Evolutionary conservation across 164 flowering plant species (phyloP).

Genomic region (Paratinospora sagittata): DNA sequence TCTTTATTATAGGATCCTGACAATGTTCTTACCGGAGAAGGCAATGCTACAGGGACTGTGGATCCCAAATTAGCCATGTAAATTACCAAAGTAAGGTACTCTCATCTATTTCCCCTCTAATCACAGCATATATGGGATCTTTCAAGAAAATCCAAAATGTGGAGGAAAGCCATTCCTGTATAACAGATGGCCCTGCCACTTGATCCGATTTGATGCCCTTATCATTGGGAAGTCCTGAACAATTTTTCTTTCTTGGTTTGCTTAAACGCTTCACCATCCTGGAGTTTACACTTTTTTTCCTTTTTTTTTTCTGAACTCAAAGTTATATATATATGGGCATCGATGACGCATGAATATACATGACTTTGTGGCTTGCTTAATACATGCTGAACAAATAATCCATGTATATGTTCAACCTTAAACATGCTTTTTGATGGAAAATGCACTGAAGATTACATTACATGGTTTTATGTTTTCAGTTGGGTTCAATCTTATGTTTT

Average conservation of each 20-base stretch:
- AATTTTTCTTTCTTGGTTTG: too few species aligned
- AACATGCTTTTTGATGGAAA: too few species aligned
- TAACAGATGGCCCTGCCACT: not conserved
- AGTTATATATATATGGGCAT: too few species aligned
- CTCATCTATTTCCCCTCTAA: not conserved
- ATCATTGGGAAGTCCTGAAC: too few species aligned
- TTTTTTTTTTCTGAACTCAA: too few species aligned
- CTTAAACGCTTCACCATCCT: not conserved
- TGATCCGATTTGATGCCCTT: not conserved
- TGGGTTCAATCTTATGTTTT: too few species aligned
- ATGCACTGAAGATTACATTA: too few species aligned
- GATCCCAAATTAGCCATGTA: slow-evolving; percentile 47
- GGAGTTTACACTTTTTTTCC: too few species aligned
- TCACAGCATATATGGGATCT: too few species aligned
- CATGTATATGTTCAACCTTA: not conserved
- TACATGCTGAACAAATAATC: not conserved
- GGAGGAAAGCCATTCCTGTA: not conserved
- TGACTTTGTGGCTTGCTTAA: not conserved
- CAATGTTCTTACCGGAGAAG: slow-evolving; percentile 66
- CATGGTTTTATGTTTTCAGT: too few species aligned
- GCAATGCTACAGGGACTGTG: slow-evolving; percentile 62
- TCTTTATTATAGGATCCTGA: slow-evolving; percentile 65
- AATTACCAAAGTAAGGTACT: slow-evolving; percentile 13
- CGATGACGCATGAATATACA: not conserved
- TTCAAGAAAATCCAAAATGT: not conserved